Percentiles rank a stretch among this genome's conserved stretches.
phyloP scores from a whole-genome alignment of 345 rosid species.

The Schrenkiella parvula region DNA sequence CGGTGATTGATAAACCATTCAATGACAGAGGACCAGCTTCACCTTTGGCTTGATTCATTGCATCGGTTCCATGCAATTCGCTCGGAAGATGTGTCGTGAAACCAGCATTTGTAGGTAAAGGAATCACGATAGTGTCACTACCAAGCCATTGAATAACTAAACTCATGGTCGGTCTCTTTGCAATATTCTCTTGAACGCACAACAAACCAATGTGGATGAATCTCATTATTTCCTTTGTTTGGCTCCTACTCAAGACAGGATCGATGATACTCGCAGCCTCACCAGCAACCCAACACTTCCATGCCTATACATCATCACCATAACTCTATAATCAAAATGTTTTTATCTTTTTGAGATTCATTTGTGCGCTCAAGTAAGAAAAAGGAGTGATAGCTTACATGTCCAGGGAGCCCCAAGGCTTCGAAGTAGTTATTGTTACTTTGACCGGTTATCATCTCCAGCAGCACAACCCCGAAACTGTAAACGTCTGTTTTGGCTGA shows the following conservation, averaged over 20 bases:
- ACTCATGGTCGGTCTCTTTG: constrained; percentile 45
- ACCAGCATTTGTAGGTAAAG: constrained; percentile 40
- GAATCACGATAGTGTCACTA: constrained; percentile 29
- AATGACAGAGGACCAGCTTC: constrained; percentile 26
- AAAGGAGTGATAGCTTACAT: constrained; percentile 2
- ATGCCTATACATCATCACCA: constrained; percentile 36
- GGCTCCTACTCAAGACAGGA: constrained; percentile 28
- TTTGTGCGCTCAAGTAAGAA: neutral
- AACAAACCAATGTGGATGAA: constrained; percentile 49
- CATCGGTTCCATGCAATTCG: neutral
- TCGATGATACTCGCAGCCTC: constrained; percentile 40
- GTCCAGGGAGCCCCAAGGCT: neutral
- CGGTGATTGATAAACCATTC: constrained; percentile 40
- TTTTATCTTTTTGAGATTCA: neutral
- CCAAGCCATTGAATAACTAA: constrained; percentile 46
- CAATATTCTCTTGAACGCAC: constrained; percentile 47
- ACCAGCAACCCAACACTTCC: constrained; percentile 49
- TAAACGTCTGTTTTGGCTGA: constrained; percentile 46
- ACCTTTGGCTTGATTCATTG: neutral
- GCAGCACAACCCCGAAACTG: constrained; percentile 44
- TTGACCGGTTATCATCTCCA: constrained; percentile 44
- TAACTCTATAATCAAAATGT: neutral
- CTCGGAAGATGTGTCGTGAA: constrained; percentile 16
- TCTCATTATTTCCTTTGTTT: constrained; percentile 36
- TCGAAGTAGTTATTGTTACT: constrained; percentile 39